Conservation (phyloP, 1,284 basidiomycete species). For the Ustilago trichophora region DNA sequence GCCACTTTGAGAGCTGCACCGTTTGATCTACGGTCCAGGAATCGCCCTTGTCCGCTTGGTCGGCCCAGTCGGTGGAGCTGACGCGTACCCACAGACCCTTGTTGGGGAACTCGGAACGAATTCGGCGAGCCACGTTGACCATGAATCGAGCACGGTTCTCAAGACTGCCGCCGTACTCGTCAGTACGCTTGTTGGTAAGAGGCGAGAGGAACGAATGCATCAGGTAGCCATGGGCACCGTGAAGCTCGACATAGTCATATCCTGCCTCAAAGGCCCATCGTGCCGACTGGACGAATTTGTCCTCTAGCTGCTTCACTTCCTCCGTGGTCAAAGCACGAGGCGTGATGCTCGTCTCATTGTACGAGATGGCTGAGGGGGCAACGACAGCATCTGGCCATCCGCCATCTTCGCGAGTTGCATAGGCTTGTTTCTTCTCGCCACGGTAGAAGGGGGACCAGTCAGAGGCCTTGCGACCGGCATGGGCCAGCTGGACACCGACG, state of each 20-base stretch:
- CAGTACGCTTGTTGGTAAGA: conserved; percentile 60
- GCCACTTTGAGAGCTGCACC: conserved; percentile 43
- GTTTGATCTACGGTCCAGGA: conserved; percentile 58
- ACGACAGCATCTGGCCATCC: conserved; percentile 78
- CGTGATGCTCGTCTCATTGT: conserved; percentile 69
- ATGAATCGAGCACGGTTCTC: conserved; percentile 57
- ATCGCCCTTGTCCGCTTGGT: conserved; percentile 37
- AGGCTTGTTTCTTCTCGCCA: conserved; percentile 60
- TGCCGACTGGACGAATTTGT: conserved; percentile 75
- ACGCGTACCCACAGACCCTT: conserved; percentile 63
- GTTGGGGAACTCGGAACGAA: conserved; percentile 55
- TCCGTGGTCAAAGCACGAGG: conserved; percentile 73
- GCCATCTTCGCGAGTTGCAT: conserved; percentile 62
- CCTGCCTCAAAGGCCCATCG: conserved; percentile 69
- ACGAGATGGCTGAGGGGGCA: conserved; percentile 74
- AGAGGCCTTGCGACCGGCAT: conserved; percentile 79
- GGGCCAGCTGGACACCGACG: conserved; percentile 82
- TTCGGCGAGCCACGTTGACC: conserved; percentile 42
- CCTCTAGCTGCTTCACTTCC: conserved; percentile 74
- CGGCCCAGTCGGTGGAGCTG: conserved; percentile 59
- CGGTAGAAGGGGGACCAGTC: conserved; percentile 67
- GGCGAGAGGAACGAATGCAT: conserved; percentile 70
- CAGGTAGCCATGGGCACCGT: conserved; percentile 71
- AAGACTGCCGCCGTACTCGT: conserved; percentile 63
- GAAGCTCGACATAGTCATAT: conserved; percentile 79